A percentile compares a stretch with the other conserved stretches of the same genome.
These are phyloP conservation scores for Fagopyrum tataricum DNA, from an alignment of 148 eudicot genomes.

Conservation along the genomic window DNA sequence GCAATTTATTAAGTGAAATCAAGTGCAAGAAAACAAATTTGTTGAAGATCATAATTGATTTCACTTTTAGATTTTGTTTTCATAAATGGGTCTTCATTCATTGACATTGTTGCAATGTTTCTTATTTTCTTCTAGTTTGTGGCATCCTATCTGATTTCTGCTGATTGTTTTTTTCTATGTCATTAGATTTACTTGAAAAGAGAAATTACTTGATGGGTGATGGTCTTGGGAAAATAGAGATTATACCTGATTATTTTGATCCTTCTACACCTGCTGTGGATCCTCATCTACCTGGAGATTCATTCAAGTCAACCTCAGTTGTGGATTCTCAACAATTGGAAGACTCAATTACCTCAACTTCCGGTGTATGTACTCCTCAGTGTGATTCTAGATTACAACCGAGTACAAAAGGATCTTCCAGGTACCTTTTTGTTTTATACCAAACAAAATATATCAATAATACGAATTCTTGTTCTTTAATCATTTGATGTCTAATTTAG, in stretches of 20 bases:
- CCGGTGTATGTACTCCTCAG: constrained; percentile 24
- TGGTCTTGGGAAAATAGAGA: constrained; percentile 56
- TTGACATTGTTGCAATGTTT: not conserved
- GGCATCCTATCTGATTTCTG: not conserved
- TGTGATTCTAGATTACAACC: constrained; percentile 24
- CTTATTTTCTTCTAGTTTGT: not conserved
- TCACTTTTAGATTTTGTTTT: too few relatives aligned
- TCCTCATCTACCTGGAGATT: constrained; percentile 23
- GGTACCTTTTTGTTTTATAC: constrained; percentile 30
- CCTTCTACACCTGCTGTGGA: constrained; percentile 29
- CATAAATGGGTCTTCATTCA: not conserved
- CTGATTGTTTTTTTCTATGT: not conserved
- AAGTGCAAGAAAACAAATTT: not conserved
- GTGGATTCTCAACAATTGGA: constrained; percentile 21
- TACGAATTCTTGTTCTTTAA: constrained; percentile 15
- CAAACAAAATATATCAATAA: not conserved
- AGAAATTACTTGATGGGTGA: constrained; percentile 64
- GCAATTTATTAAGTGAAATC: not conserved
- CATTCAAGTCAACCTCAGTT: constrained; percentile 25
- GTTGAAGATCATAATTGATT: not conserved
- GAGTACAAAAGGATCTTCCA: constrained; percentile 23
- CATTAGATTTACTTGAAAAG: not conserved
- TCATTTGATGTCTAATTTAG: constrained; percentile 24
- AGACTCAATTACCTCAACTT: constrained; percentile 26
- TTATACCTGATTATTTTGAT: constrained; percentile 69